phyloP scores from a whole-genome alignment of 75 land plant genomes.

The Picea glauca region DNA sequence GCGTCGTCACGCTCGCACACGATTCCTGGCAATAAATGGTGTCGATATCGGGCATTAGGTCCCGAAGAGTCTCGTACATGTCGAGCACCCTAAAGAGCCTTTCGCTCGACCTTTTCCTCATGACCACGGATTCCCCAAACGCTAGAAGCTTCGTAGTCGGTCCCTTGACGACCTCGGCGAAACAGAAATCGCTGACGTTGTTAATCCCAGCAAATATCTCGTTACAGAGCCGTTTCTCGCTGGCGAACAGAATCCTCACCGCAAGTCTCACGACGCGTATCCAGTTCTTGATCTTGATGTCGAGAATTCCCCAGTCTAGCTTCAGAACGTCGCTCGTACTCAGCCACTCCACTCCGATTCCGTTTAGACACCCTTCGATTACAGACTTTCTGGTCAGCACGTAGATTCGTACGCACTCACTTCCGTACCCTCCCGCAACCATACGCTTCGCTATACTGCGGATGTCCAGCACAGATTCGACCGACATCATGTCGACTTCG shows the following conservation, averaged over 20 bases:
- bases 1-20: constrained; percentile 32
- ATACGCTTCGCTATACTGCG: constrained; percentile 54
- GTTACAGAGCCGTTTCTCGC: constrained; percentile 61
- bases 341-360: constrained; percentile 54
- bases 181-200: constrained; percentile 25
- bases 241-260: constrained; percentile 50
- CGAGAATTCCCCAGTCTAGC: constrained; percentile 60
- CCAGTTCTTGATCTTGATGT: constrained; percentile 64
- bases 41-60: constrained; percentile 57
- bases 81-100: constrained; percentile 62
- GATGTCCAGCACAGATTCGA: constrained; percentile 40
- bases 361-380: constrained; percentile 53
- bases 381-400: constrained; percentile 33
- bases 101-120: constrained; percentile 36
- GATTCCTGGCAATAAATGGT: constrained; percentile 49
- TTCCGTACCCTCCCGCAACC: constrained; percentile 43
- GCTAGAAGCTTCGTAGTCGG: constrained; percentile 30
- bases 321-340: constrained; percentile 36
- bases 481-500: constrained; percentile 22
- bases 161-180: constrained; percentile 36
- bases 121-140: constrained; percentile 38
- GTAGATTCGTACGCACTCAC: constrained; percentile 56
- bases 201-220: constrained; percentile 32
- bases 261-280: constrained; percentile 43
- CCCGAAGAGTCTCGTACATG: constrained; percentile 46